phyloP scores from a whole-genome alignment of 2,329 filamentous ascomycete genomes.

The Fusarium siculi region DNA sequence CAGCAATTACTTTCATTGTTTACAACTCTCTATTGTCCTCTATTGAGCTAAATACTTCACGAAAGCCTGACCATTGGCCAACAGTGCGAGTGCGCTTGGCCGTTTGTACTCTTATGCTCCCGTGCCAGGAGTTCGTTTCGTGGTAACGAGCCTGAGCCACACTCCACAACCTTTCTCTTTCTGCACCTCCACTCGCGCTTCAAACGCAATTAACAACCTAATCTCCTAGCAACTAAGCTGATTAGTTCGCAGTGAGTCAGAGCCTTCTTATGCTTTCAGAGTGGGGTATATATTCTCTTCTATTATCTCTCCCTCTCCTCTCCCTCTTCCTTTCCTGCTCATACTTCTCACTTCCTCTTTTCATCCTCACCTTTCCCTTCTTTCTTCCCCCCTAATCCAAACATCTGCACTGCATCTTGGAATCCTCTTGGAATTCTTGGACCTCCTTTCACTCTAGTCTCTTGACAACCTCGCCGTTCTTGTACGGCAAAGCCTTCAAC shows the following conservation, averaged over 20 bases:
- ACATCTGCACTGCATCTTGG: background rate
- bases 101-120: background rate
- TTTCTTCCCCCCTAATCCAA: background rate
- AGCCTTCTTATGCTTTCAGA: background rate
- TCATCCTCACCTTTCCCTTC: background rate
- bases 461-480: background rate
- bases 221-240: too few relatives aligned
- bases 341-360: background rate
- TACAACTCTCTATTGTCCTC: background rate
- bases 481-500: background rate
- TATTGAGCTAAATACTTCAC: background rate
- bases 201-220: background rate
- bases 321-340: background rate
- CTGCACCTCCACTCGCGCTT: background rate
- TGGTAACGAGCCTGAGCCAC: background rate
- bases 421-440: background rate
- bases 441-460: background rate
- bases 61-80: background rate
- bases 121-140: background rate
- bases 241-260: conserved; percentile 12
- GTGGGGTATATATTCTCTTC: background rate
- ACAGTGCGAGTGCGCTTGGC: background rate
- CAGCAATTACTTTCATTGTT: background rate
- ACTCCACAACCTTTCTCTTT: background rate
- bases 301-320: background rate